Conservation (phyloP, 345 rosid genomes). For the Rhodomyrtus tomentosa region DNA sequence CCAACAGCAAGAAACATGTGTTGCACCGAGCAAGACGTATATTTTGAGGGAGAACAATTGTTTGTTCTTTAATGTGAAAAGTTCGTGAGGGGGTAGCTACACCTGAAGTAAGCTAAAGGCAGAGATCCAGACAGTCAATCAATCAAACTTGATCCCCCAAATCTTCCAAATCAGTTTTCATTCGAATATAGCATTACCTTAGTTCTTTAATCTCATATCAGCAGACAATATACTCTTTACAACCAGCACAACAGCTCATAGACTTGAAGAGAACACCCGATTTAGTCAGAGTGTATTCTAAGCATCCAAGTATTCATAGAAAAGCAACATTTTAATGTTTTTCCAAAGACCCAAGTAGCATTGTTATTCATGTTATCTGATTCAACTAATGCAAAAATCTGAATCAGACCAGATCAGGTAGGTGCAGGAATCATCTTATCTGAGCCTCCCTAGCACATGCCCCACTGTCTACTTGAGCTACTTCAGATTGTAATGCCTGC, state of each 20-base stretch:
- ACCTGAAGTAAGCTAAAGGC: neutral
- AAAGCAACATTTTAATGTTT: neutral
- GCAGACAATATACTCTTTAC: neutral
- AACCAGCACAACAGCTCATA: neutral
- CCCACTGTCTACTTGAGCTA: neutral
- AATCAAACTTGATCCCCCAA: neutral
- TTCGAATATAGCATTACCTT: neutral
- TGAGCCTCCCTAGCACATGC: neutral
- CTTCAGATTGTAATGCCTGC: neutral
- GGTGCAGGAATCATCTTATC: neutral
- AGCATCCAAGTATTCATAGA: neutral
- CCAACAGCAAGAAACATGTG: neutral
- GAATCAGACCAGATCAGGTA: neutral
- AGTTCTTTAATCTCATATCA: neutral
- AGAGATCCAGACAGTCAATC: neutral
- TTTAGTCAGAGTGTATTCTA: neutral
- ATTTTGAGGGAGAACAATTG: neutral
- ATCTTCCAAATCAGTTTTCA: neutral
- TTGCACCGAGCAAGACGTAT: neutral
- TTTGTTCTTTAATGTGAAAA: neutral
- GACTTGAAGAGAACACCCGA: neutral
- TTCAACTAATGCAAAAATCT: neutral
- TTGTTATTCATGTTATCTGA: neutral
- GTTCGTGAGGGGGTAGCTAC: neutral
- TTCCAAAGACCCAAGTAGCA: neutral